phyloP scores from a whole-genome alignment of 495 filamentous ascomycete species.

The Aspergillus avenaceus region DNA sequence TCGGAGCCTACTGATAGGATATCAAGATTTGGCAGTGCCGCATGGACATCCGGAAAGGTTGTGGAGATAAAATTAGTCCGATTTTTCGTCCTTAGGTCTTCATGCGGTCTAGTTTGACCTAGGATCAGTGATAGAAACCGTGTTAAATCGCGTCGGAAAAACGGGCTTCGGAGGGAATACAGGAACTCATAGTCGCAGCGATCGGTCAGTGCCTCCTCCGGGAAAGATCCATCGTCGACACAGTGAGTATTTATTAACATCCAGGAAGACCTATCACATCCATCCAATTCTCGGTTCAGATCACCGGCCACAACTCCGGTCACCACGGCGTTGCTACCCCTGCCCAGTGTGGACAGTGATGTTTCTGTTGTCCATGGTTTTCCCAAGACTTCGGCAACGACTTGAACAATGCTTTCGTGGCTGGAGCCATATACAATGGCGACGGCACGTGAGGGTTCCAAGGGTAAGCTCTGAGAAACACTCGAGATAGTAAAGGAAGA shows the following conservation, averaged over 20 bases:
- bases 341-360: slow-evolving; percentile 46
- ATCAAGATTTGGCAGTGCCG: slow-evolving; percentile 78
- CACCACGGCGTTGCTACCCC: slow-evolving; percentile 48
- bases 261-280: slow-evolving; percentile 42
- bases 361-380: slow-evolving; percentile 57
- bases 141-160: slow-evolving; percentile 69
- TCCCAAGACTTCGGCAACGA: slow-evolving; percentile 65
- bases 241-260: slow-evolving; percentile 71
- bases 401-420: slow-evolving; percentile 61
- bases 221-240: slow-evolving; percentile 63
- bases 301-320: slow-evolving; percentile 53
- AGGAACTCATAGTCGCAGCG: slow-evolving; percentile 78
- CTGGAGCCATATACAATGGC: slow-evolving; percentile 58
- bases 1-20: slow-evolving; percentile 81
- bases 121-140: slow-evolving; percentile 73
- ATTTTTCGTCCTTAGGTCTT: slow-evolving; percentile 67
- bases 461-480: slow-evolving; percentile 9
- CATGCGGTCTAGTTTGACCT: slow-evolving; percentile 70
- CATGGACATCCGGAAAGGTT: slow-evolving; percentile 79
- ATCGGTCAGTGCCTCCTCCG: slow-evolving; percentile 58
- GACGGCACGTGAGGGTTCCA: slow-evolving; percentile 28
- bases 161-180: slow-evolving; percentile 62
- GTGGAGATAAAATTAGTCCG: slow-evolving; percentile 81
- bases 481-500: slow-evolving; percentile 4
- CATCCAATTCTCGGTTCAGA: slow-evolving; percentile 48